phyloP scores from a whole-genome alignment of 768 basidiomycete species.

The Antrodiella citrinella region DNA sequence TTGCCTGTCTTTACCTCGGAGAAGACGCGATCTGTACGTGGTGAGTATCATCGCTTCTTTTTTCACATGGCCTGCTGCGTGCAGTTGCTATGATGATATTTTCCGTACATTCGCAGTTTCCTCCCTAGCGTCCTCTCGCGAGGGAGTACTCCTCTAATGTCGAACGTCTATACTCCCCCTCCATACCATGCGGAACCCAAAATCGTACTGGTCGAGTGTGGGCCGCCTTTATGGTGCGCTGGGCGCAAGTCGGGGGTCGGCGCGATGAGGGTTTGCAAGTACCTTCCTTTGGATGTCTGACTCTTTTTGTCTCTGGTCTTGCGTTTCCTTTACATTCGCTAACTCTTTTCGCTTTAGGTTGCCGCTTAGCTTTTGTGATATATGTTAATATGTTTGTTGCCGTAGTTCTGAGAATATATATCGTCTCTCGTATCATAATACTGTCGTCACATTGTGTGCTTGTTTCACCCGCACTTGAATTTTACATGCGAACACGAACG shows the following conservation, averaged over 20 bases:
- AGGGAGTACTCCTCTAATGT: constrained; percentile 66
- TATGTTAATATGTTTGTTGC: no score
- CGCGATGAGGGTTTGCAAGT: constrained; percentile 53
- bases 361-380: no score
- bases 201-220: constrained; percentile 44
- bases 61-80: not conserved
- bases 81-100: constrained; percentile 38
- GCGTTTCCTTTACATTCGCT: no score
- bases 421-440: no score
- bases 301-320: no score
- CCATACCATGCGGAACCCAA: constrained; percentile 60
- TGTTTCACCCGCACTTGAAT: no score
- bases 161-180: constrained; percentile 69
- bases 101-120: constrained; percentile 83
- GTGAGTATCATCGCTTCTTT: not conserved
- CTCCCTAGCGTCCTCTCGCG: constrained; percentile 59
- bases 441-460: no score
- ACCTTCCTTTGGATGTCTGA: constrained; percentile 94
- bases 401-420: no score
- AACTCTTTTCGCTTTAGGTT: no score
- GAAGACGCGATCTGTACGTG: no score
- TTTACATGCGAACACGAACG: no score
- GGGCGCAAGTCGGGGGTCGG: constrained; percentile 66
- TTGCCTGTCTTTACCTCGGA: no score
- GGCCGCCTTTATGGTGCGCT: constrained; percentile 67